Conservation (phyloP, 257 asterid species). For the Jaltomata sinuosa region DNA sequence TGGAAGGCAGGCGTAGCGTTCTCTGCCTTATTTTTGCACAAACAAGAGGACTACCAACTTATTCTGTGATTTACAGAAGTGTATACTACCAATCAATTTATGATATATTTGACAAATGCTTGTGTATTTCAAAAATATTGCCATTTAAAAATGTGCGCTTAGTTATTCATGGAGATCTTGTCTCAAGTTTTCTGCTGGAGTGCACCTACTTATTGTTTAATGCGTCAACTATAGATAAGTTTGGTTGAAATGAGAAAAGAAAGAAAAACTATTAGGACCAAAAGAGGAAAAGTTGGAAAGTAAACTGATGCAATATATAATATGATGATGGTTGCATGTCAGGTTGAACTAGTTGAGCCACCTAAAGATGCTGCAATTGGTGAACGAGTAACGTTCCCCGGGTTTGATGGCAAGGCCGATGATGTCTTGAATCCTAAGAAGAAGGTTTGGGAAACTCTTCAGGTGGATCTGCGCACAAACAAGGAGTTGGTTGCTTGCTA, state of each 20-base stretch:
- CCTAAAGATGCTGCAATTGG: conserved; percentile 68
- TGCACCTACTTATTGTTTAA: neutral
- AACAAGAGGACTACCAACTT: neutral
- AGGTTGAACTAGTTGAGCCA: conserved; percentile 96
- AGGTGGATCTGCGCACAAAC: conserved; percentile 61
- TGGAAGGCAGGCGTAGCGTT: neutral
- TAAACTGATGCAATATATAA: neutral
- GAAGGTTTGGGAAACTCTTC: conserved; percentile 92
- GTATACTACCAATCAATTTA: neutral
- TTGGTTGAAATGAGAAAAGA: neutral
- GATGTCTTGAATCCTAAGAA: conserved; percentile 86
- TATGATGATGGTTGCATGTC: neutral
- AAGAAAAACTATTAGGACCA: neutral
- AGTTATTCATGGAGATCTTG: neutral
- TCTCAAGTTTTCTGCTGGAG: neutral
- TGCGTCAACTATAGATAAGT: neutral
- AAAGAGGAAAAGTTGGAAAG: neutral
- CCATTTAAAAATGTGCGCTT: neutral
- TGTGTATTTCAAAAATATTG: neutral
- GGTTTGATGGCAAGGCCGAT: conserved; percentile 67
- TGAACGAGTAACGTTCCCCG: conserved; percentile 70
- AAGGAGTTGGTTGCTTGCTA: conserved; percentile 66
- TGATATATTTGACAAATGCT: neutral
- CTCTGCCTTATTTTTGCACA: neutral
- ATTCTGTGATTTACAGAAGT: neutral